A percentile compares a stretch with the other conserved stretches of the same genome.
Evolutionary conservation across 2,329 filamentous ascomycete genomes (phyloP).

Genomic region (Trichoderma semiorbis): DNA sequence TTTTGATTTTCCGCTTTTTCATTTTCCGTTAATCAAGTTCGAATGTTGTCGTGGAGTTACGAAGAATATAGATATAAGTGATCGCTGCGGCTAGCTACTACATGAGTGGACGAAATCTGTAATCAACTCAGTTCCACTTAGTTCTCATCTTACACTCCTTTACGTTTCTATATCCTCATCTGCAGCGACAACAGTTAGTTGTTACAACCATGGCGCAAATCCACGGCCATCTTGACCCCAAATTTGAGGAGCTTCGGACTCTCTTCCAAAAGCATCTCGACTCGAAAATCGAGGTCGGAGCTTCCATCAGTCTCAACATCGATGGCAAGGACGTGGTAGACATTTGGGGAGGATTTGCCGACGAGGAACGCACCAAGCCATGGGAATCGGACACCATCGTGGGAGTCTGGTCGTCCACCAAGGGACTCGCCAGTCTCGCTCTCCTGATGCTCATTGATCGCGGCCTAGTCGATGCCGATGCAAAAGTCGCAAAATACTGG

Average conservation of each 20-base stretch:
- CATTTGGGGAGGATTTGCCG: conserved; percentile 41
- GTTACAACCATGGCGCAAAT: neutral
- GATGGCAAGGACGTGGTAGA: conserved; percentile 42
- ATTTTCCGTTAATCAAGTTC: neutral
- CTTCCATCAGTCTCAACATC: conserved; percentile 41
- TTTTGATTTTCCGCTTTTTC: neutral
- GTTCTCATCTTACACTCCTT: neutral
- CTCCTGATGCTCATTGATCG: conserved; percentile 39
- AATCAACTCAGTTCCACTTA: neutral
- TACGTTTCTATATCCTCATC: neutral
- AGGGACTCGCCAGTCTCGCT: conserved; percentile 37
- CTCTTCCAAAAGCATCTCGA: conserved; percentile 35
- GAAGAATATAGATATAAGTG: neutral
- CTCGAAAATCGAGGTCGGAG: conserved; percentile 41
- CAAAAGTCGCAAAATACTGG: conserved; percentile 42
- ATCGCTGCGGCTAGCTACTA: neutral
- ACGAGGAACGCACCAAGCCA: conserved; percentile 27
- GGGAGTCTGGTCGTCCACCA: conserved; percentile 41
- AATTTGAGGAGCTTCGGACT: neutral
- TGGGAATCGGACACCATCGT: conserved; percentile 41
- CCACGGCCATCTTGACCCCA: neutral
- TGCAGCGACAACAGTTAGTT: neutral
- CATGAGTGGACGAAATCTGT: neutral
- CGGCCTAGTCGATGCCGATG: conserved; percentile 35
- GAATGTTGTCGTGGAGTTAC: neutral